phyloP scores from a whole-genome alignment of 495 filamentous ascomycete genomes.

The Podospora sp. region DNA sequence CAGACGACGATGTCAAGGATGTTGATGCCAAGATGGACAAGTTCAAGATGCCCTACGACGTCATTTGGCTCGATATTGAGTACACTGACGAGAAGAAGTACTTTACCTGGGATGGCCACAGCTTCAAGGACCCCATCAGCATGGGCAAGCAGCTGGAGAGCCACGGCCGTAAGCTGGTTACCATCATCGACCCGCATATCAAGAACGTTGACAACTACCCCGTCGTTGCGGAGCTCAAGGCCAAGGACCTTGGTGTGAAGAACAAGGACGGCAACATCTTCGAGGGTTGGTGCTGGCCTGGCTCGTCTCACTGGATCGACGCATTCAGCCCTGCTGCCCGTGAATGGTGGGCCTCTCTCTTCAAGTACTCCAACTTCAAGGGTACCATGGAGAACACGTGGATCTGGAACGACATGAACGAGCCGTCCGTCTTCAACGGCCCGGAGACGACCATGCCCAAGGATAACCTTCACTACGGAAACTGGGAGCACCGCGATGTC shows the following conservation, averaged over 20 bases:
- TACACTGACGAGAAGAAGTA: constrained; percentile 96
- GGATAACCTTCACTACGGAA: constrained; percentile 87
- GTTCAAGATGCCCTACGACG: constrained; percentile 91
- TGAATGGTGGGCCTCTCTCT: constrained; percentile 86
- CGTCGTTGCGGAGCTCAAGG: constrained; percentile 77
- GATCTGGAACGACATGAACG: constrained; percentile 99
- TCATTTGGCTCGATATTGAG: constrained; percentile 98
- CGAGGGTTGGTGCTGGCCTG: constrained; percentile 97
- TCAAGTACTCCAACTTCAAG: constrained; percentile 84
- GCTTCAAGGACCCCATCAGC: constrained; percentile 78
- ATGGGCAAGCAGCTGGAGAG: constrained; percentile 87
- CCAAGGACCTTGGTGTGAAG: constrained; percentile 76
- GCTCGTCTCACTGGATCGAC: constrained; percentile 93
- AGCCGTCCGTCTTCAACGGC: constrained; percentile 97
- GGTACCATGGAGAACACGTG: constrained; percentile 81
- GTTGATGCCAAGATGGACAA: constrained; percentile 96
- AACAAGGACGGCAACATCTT: constrained; percentile 90
- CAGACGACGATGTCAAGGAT: constrained; percentile 93
- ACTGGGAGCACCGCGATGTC: constrained; percentile 96
- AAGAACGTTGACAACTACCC: constrained; percentile 82
- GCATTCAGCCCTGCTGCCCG: constrained; percentile 85
- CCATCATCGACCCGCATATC: constrained; percentile 96
- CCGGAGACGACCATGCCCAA: constrained; percentile 98
- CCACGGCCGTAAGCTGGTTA: constrained; percentile 85
- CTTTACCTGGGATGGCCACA: constrained; percentile 91